Evolutionary conservation across 164 flowering plant genomes (phyloP), one percentile per base, ranked within the genome.

Genomic region (Chimonanthus praecox): DNA sequence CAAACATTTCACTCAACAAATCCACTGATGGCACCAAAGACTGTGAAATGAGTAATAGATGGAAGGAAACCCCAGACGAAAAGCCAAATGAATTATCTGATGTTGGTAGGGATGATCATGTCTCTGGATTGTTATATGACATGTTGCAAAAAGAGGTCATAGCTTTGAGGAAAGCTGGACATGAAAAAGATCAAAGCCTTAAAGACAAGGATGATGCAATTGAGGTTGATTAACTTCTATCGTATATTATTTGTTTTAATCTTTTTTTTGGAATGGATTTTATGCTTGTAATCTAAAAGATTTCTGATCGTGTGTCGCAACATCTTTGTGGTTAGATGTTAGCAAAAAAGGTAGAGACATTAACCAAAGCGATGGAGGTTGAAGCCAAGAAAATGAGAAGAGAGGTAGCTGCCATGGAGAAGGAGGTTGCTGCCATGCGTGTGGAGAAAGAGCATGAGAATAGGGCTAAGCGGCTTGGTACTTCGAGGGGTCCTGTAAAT

Each of bases 151-250:
- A 88, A 73, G 94, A 89, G 75, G 94, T 89, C 61, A 70, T 90
- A 20, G 44, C 80, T 15, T 78, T 88, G 70, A 83, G 89, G 71
- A 90, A 86, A 85, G 85, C 86, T 69, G 80, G 88, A 79, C 80
- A 84, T 70, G 89, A 88, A 72, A 90, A 88, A 80, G 90, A 87
- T 77, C 88, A 83, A 67, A 86, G 83, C 79, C 81, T 90, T 3
- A 90, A 88, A 74, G 89, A 87, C 81, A 88, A 87, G 82, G 92
- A 89, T 78, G 87, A 87, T 63, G 89, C 94, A 4, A 86, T 88
- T 66, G 90, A 90, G 94, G 92, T 85, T 71, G 43, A 33, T 2
- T 20, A 10, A 33, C 65, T 16, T 62, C 65, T 62, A 20, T 18
- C 62, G 68, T 60, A 43, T 73, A 3, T 74, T 13, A 45, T 16